Percentiles rank a stretch among this genome's conserved stretches.
phyloP scores from a whole-genome alignment of 768 basidiomycete species.

The Leccinum subgranulosum region DNA sequence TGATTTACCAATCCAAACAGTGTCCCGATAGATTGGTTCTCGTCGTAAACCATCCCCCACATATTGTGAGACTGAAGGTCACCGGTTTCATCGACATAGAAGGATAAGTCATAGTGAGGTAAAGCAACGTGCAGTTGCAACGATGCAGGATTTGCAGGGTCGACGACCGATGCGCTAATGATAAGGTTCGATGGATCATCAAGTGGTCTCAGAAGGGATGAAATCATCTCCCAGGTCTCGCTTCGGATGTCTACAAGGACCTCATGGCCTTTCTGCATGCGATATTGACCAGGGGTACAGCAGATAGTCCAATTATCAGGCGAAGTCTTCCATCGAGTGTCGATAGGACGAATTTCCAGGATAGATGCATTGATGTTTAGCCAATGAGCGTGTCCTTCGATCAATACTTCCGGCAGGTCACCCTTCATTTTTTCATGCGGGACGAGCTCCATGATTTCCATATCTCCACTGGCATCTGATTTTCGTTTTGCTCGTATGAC shows the following conservation, averaged over 20 bases:
- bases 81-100: background rate
- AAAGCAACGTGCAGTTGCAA: constrained; percentile 28
- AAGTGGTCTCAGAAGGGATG: constrained; percentile 9
- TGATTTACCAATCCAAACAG: background rate
- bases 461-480: too few relatives aligned
- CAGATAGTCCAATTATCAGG: constrained; percentile 21
- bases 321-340: constrained; percentile 16
- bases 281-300: constrained; percentile 1
- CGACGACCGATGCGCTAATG: constrained; percentile 2
- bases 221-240: constrained; percentile 21
- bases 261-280: background rate
- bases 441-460: constrained; percentile 15
- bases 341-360: constrained; percentile 25
- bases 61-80: background rate
- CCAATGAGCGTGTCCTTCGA: constrained; percentile 26
- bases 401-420: constrained; percentile 21
- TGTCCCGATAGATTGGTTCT: background rate
- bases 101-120: constrained; percentile 19
- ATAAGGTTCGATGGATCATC: constrained; percentile 11
- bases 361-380: constrained; percentile 14
- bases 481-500: constrained; percentile 14
- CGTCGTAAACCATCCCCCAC: background rate
- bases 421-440: constrained; percentile 9
- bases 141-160: background rate
- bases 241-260: constrained; percentile 25